Base-by-base conservation (phyloP, 805 yeast genomes). In the Cyberlindnera meyerae region DNA sequence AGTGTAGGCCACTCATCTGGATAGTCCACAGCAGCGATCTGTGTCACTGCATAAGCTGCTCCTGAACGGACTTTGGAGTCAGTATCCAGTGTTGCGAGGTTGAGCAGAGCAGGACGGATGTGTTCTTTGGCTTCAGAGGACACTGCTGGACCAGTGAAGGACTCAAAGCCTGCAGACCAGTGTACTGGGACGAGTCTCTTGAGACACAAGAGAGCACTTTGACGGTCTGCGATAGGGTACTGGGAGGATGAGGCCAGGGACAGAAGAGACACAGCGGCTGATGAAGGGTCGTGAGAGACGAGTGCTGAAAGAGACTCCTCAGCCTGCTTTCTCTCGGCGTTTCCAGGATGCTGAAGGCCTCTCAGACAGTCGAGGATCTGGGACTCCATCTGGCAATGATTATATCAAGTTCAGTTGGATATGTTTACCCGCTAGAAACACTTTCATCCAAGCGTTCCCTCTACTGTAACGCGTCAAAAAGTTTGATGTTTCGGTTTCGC, bases 1-100 rank as follows among this genome's bases (percentile, higher is more conserved):
- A 89, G 63, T 16, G 68, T 71, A 0, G 97, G 95, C 97, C 97
- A 90, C 55, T 87, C 95, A 54, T 93, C 97, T 0, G 98, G 98
- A 52, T 75, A 90, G 53, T 90, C 98, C 2, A 79, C 83, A 3
- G 83, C 82, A 1, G 95, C 87, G 12, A 90, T 84, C 51, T 84
- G 94, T 5, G 83, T 83, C 13, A 88, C 73, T 12, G 84, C 80
- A 45, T 85, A 80, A 2, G 89, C 77, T 2, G 83, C 74, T 34
- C 83, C 71, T 21, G 70, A 71, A 40, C 86, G 68, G 12, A 89
- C 63, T 49, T 81, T 84, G 8, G 82, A 65, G 43, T 73, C 71
- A 4, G 67, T 58, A 6, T 65, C 66, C 14, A 75, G 64, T 4
- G 66, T 39, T 12, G 58, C 53, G 21, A 85, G 55, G 3, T 54